Base-by-base conservation (phyloP, 306 rosid genomes). In the Acacia melanoxylon region DNA sequence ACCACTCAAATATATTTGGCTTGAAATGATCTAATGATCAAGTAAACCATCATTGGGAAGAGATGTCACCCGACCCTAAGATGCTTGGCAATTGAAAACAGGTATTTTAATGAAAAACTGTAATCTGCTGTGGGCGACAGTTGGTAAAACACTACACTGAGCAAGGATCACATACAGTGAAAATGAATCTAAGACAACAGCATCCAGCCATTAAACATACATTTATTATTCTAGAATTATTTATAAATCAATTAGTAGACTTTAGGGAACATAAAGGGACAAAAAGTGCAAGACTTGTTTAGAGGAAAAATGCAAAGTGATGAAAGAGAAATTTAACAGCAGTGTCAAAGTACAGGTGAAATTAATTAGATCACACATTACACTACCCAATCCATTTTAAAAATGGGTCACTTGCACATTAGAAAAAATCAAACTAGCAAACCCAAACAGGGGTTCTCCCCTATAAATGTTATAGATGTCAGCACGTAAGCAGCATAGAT, bases 311-410 rank as follows among this genome's bases (percentile, higher is more conserved):
- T 27, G 17, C 19, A 22, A 33, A 65, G 58, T 33, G 17, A 77
- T 51, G 54, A 35, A 49, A 2, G 58, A 80, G 46, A 78, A 54
- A 78, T 75, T 58, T 77, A 45, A 80, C 56, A 45, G 42, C 42
- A 22, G 54, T 29, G 59, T 27, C 61, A 69, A 77, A 72, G 40
- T 0, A 42, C 61, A 22, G 8, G 42, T 40, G 68, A 45, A 24
- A 77, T 45, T 63, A 49, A 67, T 45, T 15, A 59, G 58, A 66
- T 78, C 20, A 25, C 22, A 68, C 46, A 49, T 20, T 46, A 22
- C 19, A 71, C 71, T 22, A 51, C 29, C 42, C 54, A 49, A 46
- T 44, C 19, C 48, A 56, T 72, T 63, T 33, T 27, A 33, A 71
- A 19, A 73, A 35, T 48, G 63, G 70, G 45, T 17, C 17, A 59